Evolutionary conservation across 805 yeast genomes (phyloP), one percentile per base, ranked within the genome.

Genomic region (Ogataea pini): DNA sequence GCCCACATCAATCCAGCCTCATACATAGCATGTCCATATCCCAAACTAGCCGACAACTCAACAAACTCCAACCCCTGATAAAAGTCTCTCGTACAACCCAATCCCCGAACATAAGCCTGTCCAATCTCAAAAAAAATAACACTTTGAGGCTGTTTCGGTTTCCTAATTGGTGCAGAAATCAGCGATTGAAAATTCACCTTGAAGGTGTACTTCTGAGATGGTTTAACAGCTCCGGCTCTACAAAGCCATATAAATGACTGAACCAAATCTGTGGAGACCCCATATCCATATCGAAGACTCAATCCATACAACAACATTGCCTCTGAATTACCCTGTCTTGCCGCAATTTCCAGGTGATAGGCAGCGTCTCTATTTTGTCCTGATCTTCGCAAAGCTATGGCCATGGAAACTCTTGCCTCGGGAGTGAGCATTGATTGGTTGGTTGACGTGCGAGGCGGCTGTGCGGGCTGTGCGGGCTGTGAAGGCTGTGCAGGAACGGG

Each of bases 231-330:
- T 2, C 74, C 77, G 0, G 83, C 85, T 49, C 72, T 73, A 52
- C 78, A 73, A 4, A 87, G 69, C 86, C 89, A 85, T 46, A 71
- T 64, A 39, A 83, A 70, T 3, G 89, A 78, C 42, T 74, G 77
- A 16, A 65, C 57, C 34, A 77, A 76, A 58, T 83, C 83, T 46
- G 72, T 74, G 16, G 78, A 71, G 9, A 83, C 80, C 0, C 94
- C 94, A 62, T 81, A 83, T 0, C 92, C 94, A 48, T 76, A 70
- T 42, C 85, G 69, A 19, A 87, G 65, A 0, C 90, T 85, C 54
- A 84, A 63, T 0, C 89, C 88, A 58, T 85, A 86, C 25, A 85
- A 61, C 40, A 81, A 72, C 84, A 80, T 85, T 1, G 90, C 95
- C 37, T 82, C 79, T 51, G 71, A 72, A 53, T 77, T 73, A 7